Base-by-base conservation (phyloP, 208 protist species). In the Blastocrithidia nonstop region DNA sequence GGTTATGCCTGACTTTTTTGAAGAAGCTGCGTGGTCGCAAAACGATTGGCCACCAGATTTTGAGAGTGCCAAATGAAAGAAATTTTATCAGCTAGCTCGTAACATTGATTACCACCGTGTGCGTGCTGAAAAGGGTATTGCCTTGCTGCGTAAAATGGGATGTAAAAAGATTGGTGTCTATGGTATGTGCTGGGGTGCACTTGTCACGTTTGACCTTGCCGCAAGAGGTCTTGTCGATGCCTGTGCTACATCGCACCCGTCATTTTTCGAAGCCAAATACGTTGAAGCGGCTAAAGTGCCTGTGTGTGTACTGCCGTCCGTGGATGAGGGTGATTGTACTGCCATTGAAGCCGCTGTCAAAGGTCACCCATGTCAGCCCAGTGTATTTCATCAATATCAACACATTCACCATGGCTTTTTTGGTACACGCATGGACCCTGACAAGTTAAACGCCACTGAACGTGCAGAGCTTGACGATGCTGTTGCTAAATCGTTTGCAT, bases 151-250 rank as follows among this genome's bases (percentile, higher is more conserved):
- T n/a, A 39, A 50, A 19, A 25, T 78, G 31, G 74, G 69, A 21
- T 62, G 56, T 26, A 38, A 22, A 26, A 68, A 66, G 47, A 47
- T 85, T 23, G 66, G 38, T 1, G 44, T 50, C 1, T 35, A 77
- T 1, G 75, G 70, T 20, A 57, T 76, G 46, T 85, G 75, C 67
- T 85, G 75, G 67, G 75, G 75, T 1, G 45, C 57, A 4, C 7
- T 19, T 19, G 28, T 73, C 23, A 16, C 58, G 0, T 52, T 80
- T 22, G 26, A 49, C 8, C 36, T 70, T 7, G 46, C 51, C 3
- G 54, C 15, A 13, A 49, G 61, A 3, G 28, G 51, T 11, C 26
- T 54, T 28, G 41, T 66, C 17, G 66, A 77, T 22, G 60, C 57
- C 11, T 55, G 54, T 1, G 53, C 50, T 15, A 37, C 56, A 9